Percentiles rank a stretch among this genome's conserved stretches.
Evolutionary conservation across 371 early-diverging fungal species (phyloP).

Genomic region (Fennellomyces sp.): DNA sequence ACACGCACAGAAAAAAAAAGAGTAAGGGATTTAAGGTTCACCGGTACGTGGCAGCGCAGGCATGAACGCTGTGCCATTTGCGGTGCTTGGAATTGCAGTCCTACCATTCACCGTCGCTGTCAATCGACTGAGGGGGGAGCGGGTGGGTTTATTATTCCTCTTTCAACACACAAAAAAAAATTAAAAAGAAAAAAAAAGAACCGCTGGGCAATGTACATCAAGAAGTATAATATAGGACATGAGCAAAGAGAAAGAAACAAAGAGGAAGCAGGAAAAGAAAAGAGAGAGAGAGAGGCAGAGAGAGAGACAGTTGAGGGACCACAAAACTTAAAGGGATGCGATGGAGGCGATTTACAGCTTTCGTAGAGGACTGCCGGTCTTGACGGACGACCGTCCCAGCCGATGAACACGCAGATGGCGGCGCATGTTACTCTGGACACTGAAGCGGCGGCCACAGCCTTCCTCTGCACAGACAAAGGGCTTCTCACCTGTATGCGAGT

Average conservation of each 20-base stretch:
- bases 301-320: not conserved
- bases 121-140: too few relatives aligned
- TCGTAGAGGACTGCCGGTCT: slow-evolving; percentile 14
- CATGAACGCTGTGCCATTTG: too few relatives aligned
- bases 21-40: too few relatives aligned
- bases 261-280: not conserved
- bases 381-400: slow-evolving; percentile 12
- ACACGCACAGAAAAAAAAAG: too few relatives aligned
- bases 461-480: slow-evolving; percentile 57
- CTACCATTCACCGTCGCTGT: too few relatives aligned
- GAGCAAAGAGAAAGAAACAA: not conserved
- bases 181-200: too few relatives aligned
- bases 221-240: too few relatives aligned
- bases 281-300: not conserved
- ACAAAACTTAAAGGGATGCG: not conserved
- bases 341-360: not conserved
- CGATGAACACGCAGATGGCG: slow-evolving; percentile 57
- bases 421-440: slow-evolving; percentile 65
- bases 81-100: too few relatives aligned
- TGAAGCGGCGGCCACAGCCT: slow-evolving; percentile 61
- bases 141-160: too few relatives aligned
- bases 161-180: too few relatives aligned
- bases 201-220: too few relatives aligned
- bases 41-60: too few relatives aligned
- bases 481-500: slow-evolving; percentile 70